phyloP scores from a whole-genome alignment of 2,329 filamentous ascomycete species.

The Fusarium musae region DNA sequence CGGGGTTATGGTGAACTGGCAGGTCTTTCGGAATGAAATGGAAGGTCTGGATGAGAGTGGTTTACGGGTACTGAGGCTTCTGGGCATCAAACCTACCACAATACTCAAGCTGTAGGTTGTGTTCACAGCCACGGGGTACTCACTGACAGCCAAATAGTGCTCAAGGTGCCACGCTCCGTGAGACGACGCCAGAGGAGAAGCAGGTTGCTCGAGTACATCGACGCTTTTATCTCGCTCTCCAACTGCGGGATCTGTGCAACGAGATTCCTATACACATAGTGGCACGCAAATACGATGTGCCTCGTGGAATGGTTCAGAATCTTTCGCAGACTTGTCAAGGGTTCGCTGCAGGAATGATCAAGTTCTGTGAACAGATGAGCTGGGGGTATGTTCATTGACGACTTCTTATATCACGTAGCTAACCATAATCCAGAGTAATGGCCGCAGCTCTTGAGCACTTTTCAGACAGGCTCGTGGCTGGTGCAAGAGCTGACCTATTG shows the following conservation, averaged over 20 bases:
- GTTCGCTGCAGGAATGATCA: slow-evolving; percentile 82
- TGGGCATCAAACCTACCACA: slow-evolving; percentile 74
- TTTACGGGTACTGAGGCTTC: slow-evolving; percentile 72
- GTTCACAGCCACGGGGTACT: background rate
- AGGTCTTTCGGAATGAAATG: slow-evolving; percentile 76
- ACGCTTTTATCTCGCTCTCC: slow-evolving; percentile 79
- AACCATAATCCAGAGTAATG: slow-evolving; percentile 63
- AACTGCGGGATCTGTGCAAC: slow-evolving; percentile 82
- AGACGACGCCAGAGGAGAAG: slow-evolving; percentile 69
- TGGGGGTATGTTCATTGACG: slow-evolving; percentile 64
- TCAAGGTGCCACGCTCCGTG: slow-evolving; percentile 72
- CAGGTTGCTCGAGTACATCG: slow-evolving; percentile 72
- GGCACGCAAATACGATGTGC: slow-evolving; percentile 75
- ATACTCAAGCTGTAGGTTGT: slow-evolving; percentile 72
- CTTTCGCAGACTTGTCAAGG: slow-evolving; percentile 80
- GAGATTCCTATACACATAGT: slow-evolving; percentile 77
- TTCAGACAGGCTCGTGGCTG: slow-evolving; percentile 77
- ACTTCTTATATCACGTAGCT: slow-evolving; percentile 3
- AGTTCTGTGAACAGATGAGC: slow-evolving; percentile 81
- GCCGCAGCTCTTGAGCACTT: slow-evolving; percentile 80
- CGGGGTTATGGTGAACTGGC: slow-evolving; percentile 73
- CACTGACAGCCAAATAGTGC: slow-evolving; percentile 60
- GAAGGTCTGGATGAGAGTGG: slow-evolving; percentile 77
- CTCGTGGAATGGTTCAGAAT: slow-evolving; percentile 76
- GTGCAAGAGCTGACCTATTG: slow-evolving; percentile 76